Evolutionary conservation across 306 rosid genomes (phyloP), one percentile per base, ranked within the genome.

Genomic region (Comarum palustre): DNA sequence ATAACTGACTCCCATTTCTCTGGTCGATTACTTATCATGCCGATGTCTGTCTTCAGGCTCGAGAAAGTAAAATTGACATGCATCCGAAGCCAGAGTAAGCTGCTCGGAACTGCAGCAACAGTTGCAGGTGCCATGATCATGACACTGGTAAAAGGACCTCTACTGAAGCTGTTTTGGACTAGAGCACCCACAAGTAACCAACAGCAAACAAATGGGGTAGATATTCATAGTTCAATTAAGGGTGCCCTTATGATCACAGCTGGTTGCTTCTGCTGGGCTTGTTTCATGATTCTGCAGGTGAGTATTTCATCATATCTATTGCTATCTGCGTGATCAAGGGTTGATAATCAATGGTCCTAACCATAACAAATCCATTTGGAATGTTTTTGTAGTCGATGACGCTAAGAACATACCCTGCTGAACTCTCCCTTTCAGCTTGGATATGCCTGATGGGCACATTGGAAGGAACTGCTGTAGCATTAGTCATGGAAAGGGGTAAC

Each of bases 371-470:
- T 38, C 41, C 41, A 38, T 38, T 38, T 38, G 41, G 41, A 5
- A 38, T 38, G 41, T 12, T 14, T 73, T 25, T 71, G 3, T 60
- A 91, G 99, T 82, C 95, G 48, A 69, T 88, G 29, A 94, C 97
- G 8, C 88, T 94, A 15, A 80, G 82, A 73, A 50, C 81, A 50
- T 94, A 94, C 84, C 96, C 99, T 1, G 93, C 96, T 7, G 86
- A 83, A 77, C 95, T 94, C 66, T 94, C 99, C 50, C 91, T 94
- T 3, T 82, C 99, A 3, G 88, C 97, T 24, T 94, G 92, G 99
- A 90, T 91, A 77, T 94, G 99, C 81, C 63, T 90, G 43, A 31
- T 88, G 80, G 99, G 93, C 29, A 74, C 96, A 2, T 14, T 80
- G 66, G 96, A 91, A 73, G 99, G 99, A 29, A 84, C 96, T 6